A percentile compares a stretch with the other conserved stretches of the same genome.
phyloP scores from a whole-genome alignment of 2,329 filamentous ascomycete species.

The Trichoderma brevicompactum region DNA sequence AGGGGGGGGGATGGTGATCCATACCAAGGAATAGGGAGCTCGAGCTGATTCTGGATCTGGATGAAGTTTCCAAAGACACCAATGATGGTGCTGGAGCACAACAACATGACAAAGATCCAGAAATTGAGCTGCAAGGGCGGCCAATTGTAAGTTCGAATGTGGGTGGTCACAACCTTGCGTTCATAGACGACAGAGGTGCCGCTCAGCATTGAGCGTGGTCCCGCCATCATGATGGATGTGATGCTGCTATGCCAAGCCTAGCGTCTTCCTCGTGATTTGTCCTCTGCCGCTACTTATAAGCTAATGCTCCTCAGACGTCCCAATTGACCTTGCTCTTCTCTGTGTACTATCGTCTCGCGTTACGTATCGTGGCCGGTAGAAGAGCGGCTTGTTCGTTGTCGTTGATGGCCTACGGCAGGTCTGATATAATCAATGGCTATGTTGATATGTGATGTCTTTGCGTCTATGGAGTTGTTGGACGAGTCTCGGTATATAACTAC shows the following conservation, averaged over 20 bases:
- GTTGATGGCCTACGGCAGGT: not conserved
- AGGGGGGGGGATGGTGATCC: not conserved
- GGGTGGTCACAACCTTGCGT: conserved; percentile 46
- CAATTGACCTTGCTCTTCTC: not conserved
- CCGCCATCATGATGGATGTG: conserved; percentile 14
- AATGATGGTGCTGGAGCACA: conserved; percentile 61
- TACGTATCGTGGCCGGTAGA: not conserved
- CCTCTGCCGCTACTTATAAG: not conserved
- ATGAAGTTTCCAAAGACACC: conserved; percentile 66
- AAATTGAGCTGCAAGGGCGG: conserved; percentile 68
- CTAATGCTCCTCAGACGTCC: not conserved
- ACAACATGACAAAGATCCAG: conserved; percentile 69
- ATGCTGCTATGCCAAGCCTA: not conserved
- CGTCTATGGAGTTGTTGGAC: not conserved
- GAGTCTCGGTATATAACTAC: conserved; percentile 20
- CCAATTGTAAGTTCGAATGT: conserved; percentile 68
- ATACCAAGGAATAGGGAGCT: conserved; percentile 64
- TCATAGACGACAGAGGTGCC: conserved; percentile 51
- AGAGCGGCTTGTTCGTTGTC: not conserved
- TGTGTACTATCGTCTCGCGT: not conserved
- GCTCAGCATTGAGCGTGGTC: conserved; percentile 34
- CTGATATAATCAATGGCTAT: not conserved
- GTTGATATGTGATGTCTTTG: not conserved
- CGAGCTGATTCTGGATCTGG: conserved; percentile 59
- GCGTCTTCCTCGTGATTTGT: not conserved